Evolutionary conservation across 495 filamentous ascomycete species (phyloP), one percentile per base, ranked within the genome.

Genomic region (Xylaria telfairii): DNA sequence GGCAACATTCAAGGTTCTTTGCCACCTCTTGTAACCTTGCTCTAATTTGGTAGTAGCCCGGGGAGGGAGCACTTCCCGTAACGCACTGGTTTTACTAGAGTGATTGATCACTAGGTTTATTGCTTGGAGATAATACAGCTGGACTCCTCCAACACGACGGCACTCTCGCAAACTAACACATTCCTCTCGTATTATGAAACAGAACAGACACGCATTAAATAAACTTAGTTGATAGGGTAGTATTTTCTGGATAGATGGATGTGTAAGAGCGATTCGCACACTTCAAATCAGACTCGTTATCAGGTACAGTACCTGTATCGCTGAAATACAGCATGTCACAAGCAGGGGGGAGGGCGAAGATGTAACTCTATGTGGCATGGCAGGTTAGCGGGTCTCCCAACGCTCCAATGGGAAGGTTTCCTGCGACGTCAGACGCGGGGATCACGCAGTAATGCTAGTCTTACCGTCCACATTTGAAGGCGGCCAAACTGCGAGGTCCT

Each of bases 401-500:
- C 34, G 10, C 21, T 13, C 59, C 59, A 39, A 61, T 61, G 37
- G 59, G 32, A 61, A 39, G 37, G 37, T 61, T 41, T 61, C 59
- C 59, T 61, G 32, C 6, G 21, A 61, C 59, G 24, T 26, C 37
- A 39, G 59, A 59, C 34, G 21, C 59, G 37, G 37, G 59, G 59
- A 61, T 41, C 59, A 61, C 59, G 37, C 59, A 41, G 6, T 32
- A 59, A 30, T 21, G 10, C 56, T 32, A 32, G 56, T 61, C 37
- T 61, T 37, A 41, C 59, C 59, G 37, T 61, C 59, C 32, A 61
- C 57, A 34, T 41, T 61, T n/a, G 34, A n/a, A 34, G 32, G 34
- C 34, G 26, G 17, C 59, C 59, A 4, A 41, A 26, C 59, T 61
- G 21, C 34, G 59, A 61, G 21, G 59, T 41, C 37, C 21, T 41